Base-by-base conservation (phyloP, 768 basidiomycete species). In the Russula earlei region DNA sequence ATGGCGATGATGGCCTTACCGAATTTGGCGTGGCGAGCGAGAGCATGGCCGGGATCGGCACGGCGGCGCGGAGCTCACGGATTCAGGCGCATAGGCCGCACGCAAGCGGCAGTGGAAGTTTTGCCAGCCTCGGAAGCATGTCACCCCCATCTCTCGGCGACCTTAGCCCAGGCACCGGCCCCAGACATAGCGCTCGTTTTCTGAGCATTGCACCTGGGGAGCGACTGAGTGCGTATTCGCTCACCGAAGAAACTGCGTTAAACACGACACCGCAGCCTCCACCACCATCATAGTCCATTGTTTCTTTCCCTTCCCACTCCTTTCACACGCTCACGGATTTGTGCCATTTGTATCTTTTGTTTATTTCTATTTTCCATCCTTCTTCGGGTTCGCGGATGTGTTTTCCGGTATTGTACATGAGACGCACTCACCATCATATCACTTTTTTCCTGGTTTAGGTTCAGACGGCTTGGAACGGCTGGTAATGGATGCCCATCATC, bases 21-120 rank as follows among this genome's bases (percentile, higher is more conserved):
- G 54, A 59, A 14, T 47, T 53, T 1, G 44, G 52, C 27, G 33
- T 4, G 1, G 54, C 22, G 38, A 55, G 55, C 24, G 38, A 40
- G 53, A 70, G 74, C 19, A 76, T 78, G 77, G 72, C 72, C 10
- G 77, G 77, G 9, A 59, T 78, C 9, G 77, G 77, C 12, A 78
- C 77, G 2, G 71, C 69, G 5, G 69, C 68, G 29, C 62, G 74
- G 3, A 65, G 71, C 24, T 68, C 72, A 56, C 50, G 54, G 4
- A 60, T 59, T 11, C 43, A 33, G 3, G 54, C 47, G 51, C 27
- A 19, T n/a, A n/a, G n/a, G n/a, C n/a, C n/a, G 37, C 49, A 44
- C 10, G 53, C 44, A 48, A 46, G 37, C n/a, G 34, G 24, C 29
- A 46, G 7, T 1, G 52, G 41, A 9, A 55, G 54, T 29, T 29